These are phyloP conservation scores for Niveomyces coronatus DNA, from an alignment of 2,329 filamentous ascomycete species.

Conservation along the genomic window DNA sequence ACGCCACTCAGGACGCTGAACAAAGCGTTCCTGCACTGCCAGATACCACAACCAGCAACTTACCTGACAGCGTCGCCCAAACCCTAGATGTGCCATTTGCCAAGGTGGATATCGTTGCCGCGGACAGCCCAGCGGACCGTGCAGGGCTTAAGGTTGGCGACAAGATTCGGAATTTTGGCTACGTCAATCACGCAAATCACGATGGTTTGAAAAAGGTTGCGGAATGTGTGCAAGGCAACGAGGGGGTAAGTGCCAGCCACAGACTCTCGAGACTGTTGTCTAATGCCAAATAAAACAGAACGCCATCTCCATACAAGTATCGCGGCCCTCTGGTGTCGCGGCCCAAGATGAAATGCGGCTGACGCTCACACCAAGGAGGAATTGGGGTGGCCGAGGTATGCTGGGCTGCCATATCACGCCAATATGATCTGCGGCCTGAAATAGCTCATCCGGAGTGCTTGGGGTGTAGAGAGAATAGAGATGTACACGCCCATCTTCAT, in stretches of 20 bases:
- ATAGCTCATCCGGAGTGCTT: neutral
- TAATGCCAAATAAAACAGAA: constrained; percentile 37
- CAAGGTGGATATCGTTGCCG: constrained; percentile 74
- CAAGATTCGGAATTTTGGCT: constrained; percentile 74
- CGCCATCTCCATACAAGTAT: constrained; percentile 58
- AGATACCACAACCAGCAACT: constrained; percentile 15
- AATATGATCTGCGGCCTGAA: constrained; percentile 37
- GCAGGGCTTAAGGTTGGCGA: constrained; percentile 78
- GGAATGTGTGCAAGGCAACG: constrained; percentile 81
- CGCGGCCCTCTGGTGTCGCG: constrained; percentile 34
- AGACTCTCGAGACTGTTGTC: neutral
- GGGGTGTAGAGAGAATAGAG: too few species aligned
- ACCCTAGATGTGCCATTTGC: constrained; percentile 51
- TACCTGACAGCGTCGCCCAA: constrained; percentile 21
- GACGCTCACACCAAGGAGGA: constrained; percentile 61
- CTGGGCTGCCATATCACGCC: constrained; percentile 86
- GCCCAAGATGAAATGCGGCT: constrained; percentile 52
- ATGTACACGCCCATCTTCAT: too few species aligned
- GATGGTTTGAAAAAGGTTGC: constrained; percentile 76
- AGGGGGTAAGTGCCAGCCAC: constrained; percentile 56
- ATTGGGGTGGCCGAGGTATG: constrained; percentile 86
- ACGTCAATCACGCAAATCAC: constrained; percentile 74
- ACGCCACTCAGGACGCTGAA: constrained; percentile 42
- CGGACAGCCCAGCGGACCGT: constrained; percentile 67
- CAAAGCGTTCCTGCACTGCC: constrained; percentile 13